These are phyloP conservation scores for Drechslerella dactyloides DNA, from an alignment of 2,329 filamentous ascomycete genomes.

Conservation along the genomic window DNA sequence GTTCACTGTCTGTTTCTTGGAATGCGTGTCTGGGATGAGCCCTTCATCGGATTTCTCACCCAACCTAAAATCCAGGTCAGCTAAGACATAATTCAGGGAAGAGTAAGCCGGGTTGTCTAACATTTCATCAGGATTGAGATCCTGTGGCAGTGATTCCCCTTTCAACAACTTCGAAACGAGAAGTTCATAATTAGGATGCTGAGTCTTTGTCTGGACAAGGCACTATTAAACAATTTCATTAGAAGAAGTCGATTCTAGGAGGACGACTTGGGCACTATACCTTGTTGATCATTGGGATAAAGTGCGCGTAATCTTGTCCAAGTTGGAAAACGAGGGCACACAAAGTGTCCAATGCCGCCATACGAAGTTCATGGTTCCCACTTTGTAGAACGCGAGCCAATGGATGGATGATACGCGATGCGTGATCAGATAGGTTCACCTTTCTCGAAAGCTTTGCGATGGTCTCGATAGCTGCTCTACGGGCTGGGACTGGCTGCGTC, in stretches of 20 bases:
- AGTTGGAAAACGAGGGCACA: conserved; percentile 96
- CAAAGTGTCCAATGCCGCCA: conserved; percentile 87
- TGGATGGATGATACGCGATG: conserved; percentile 94
- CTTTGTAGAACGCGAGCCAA: conserved; percentile 80
- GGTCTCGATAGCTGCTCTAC: conserved; percentile 90
- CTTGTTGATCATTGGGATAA: conserved; percentile 91
- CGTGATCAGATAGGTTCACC: conserved; percentile 96
- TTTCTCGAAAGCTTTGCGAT: conserved; percentile 92
- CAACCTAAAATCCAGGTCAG: conserved; percentile 61
- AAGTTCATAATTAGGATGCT: conserved; percentile 88
- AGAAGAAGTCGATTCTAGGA: background rate
- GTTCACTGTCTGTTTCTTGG: conserved; percentile 95
- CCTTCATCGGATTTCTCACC: conserved; percentile 79
- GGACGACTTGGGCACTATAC: conserved; percentile 57
- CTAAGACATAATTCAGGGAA: background rate
- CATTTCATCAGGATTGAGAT: conserved; percentile 80
- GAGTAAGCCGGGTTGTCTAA: conserved; percentile 23
- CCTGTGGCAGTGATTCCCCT: conserved; percentile 91
- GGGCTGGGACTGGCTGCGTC: conserved; percentile 76
- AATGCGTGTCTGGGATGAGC: conserved; percentile 79
- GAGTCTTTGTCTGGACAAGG: conserved; percentile 77
- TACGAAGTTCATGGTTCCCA: conserved; percentile 74
- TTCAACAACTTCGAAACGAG: conserved; percentile 92
- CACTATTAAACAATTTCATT: conserved; percentile 56
- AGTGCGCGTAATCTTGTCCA: conserved; percentile 92